phyloP scores from a whole-genome alignment of 1,139 yeast species.

The Candida dubliniensis region DNA sequence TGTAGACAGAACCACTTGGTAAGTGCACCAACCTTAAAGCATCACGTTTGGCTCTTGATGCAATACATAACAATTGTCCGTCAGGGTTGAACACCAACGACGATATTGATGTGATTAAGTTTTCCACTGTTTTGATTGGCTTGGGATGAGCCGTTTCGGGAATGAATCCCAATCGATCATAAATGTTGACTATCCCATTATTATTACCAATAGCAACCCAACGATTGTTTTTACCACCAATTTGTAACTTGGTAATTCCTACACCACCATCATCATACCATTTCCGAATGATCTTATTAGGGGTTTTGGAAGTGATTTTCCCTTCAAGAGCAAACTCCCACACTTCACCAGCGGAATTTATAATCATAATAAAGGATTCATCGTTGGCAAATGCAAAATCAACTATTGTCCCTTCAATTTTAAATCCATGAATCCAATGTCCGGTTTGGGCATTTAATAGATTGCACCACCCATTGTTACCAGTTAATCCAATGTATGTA shows the following conservation, averaged over 20 bases:
- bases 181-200: slow-evolving; percentile 87
- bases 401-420: slow-evolving; percentile 78
- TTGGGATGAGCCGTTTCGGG: slow-evolving; percentile 20
- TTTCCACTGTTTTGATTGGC: slow-evolving; percentile 68
- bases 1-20: slow-evolving; percentile 82
- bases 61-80: slow-evolving; percentile 85
- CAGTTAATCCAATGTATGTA: slow-evolving; percentile 69
- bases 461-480: slow-evolving; percentile 90
- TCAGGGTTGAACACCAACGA: slow-evolving; percentile 75
- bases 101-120: slow-evolving; percentile 79
- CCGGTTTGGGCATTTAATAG: slow-evolving; percentile 74
- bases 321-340: slow-evolving; percentile 76
- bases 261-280: slow-evolving; percentile 91
- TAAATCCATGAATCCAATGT: slow-evolving; percentile 83
- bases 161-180: slow-evolving; percentile 51
- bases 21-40: slow-evolving; percentile 84
- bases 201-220: slow-evolving; percentile 90
- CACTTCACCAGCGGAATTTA: slow-evolving; percentile 80
- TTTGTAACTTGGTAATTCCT: slow-evolving; percentile 73
- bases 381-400: slow-evolving; percentile 75
- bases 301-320: slow-evolving; percentile 13
- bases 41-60: slow-evolving; percentile 84
- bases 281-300: slow-evolving; percentile 48
- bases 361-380: slow-evolving; percentile 56
- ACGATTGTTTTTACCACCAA: slow-evolving; percentile 77